Evolutionary conservation across 2,329 filamentous ascomycete genomes (phyloP), one percentile per base, ranked within the genome.

Genomic region (Lecanicillium sp.): DNA sequence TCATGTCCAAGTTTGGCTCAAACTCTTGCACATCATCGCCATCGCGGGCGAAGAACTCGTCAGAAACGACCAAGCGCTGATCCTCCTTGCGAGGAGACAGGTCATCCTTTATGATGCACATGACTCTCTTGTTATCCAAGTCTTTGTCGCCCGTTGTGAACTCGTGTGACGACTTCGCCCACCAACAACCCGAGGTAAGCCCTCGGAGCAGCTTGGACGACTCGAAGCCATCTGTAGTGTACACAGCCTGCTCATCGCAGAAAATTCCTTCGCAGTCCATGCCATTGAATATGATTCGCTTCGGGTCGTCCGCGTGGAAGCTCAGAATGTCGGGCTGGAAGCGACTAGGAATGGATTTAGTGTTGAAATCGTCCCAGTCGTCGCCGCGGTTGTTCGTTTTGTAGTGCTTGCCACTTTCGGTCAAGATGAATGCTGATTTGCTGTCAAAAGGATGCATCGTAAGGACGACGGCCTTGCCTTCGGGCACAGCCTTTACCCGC

Each of bases 181-280:
- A 98, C 58, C 82, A 78, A 59, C 92, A 98, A 44, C 84, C 81
- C 35, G 77, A 70, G 3, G 85, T 85, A 48, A 80, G 74, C 30
- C 74, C 68, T 37, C 83, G 74, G 43, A 96, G 70, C 5, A 71
- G 61, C 48, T 84, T 73, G 37, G 78, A 74, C 5, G 73, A 74
- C 47, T 82, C 71, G 66, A 98, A 98, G 47, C 87, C 87, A 60
- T 97, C 83, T 12, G 73, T 80, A 3, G 92, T 97, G 58, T 95
- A 96, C 55, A 71, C 68, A 39, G 75, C 66, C 42, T 74, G 62
- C 53, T 82, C 77, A 44, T 74, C 66, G 58, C 83, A 87, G 51
- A 76, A 74, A 18, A 77, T 68, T 32, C 74, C 69, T 14, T 72
- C 62, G 56, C 84, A 89, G 45, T 79, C 69, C 68, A 82, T 77